phyloP scores from a whole-genome alignment of 805 yeast genomes.

The Wickerhamiella vanderwaltii region DNA sequence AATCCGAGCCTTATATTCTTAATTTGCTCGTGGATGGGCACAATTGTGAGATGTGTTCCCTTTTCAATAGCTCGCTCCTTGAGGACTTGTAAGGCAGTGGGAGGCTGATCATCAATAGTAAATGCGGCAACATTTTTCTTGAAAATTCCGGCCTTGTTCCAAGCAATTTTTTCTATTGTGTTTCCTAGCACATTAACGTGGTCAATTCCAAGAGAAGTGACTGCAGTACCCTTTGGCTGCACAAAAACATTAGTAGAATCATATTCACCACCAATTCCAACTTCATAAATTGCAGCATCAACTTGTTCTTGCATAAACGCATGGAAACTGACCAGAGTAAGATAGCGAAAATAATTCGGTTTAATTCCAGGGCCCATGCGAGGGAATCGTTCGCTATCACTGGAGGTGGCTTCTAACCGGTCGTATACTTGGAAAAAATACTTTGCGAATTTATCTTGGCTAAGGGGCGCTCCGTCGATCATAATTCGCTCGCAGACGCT shows the following conservation, averaged over 20 bases:
- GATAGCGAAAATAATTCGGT: conserved; percentile 86
- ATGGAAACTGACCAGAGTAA: conserved; percentile 84
- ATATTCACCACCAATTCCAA: conserved; percentile 95
- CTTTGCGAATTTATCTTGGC: conserved; percentile 65
- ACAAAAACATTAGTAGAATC: conserved; percentile 89
- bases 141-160: conserved; percentile 94
- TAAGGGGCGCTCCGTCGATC: conserved; percentile 75
- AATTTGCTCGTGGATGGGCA: conserved; percentile 34
- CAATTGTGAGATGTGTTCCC: conserved; percentile 37
- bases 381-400: conserved; percentile 51
- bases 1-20: conserved; percentile 26
- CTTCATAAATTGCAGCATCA: conserved; percentile 92
- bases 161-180: conserved; percentile 79
- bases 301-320: conserved; percentile 78
- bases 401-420: conserved; percentile 44
- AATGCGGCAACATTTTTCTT: conserved; percentile 57
- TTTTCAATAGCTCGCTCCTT: conserved; percentile 58
- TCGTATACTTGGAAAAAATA: conserved; percentile 96
- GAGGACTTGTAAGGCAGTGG: conserved; percentile 37
- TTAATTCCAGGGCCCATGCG: conserved; percentile 59
- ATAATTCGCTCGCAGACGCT: conserved; percentile 85
- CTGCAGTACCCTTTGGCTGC: conserved; percentile 73
- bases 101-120: conserved; percentile 45
- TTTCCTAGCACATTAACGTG: conserved; percentile 79
- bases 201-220: conserved; percentile 80